Base-by-base conservation (phyloP, 768 basidiomycete species). In the Russula sp. region DNA sequence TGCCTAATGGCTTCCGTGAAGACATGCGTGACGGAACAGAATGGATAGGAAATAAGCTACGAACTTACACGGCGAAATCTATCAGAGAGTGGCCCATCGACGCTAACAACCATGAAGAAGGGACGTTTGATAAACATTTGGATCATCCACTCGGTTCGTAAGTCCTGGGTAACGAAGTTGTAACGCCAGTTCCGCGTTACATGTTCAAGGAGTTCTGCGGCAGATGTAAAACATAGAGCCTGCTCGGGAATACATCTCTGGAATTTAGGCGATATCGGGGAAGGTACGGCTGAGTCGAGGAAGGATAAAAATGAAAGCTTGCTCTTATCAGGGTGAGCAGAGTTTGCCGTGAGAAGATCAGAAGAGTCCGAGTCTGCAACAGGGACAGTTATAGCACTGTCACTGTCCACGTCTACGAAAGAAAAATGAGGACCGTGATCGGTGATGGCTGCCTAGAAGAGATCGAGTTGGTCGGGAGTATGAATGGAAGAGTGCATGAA, bases 61-160 rank as follows among this genome's bases (percentile, higher is more conserved):
- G 52, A 44, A 84, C 83, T 77, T 76, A 65, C 81, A 34, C 93
- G 82, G 60, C 73, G 70, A 73, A 81, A 97, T 47, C 96, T 80
- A 49, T 82, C 76, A 48, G 84, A 73, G 37, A 95, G 70, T 0
- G 94, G 94, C 0, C 92, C 96, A 65, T 98, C 94, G 35, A 94
- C 80, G 52, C 77, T 82, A 50, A 97, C 75, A 27, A 98, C 80
- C 72, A 98, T 77, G 73, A 97, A 94, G 73, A 94, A 98, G 0
- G 97, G 97, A 18, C 97, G 78, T 70, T 86, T 94, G 40, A 83
- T 72, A 70, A 97, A 98, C 54, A 79, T 75, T 63, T 82, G 81
- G 40, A 98, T 77, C 16, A 84, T 74, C 3, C 78, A 75, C 34
- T 76, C 75, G 1, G 82, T 84, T 47, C 72, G 71, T 22, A 95